phyloP scores from a whole-genome alignment of 176 grass and related monocot species.

The Oropetium thomaeum region DNA sequence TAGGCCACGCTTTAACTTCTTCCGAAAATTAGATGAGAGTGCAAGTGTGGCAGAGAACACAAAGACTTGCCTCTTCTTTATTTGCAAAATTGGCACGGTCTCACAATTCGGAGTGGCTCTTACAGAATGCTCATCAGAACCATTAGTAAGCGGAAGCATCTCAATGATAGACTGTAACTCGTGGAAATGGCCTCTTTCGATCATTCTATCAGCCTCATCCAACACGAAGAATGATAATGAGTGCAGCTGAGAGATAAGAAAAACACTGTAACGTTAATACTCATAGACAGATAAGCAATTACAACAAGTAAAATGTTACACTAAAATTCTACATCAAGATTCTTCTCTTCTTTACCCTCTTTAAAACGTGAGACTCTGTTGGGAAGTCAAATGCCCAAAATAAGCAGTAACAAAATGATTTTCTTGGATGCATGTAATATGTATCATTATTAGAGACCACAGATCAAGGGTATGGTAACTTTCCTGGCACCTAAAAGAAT shows the following conservation, averaged over 20 bases:
- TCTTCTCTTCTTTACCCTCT: not conserved
- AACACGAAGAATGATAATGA: constrained; percentile 87
- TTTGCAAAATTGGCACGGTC: constrained; percentile 51
- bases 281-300: not conserved
- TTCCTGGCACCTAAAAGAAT: not conserved
- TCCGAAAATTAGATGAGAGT: constrained; percentile 55
- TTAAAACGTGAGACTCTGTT: not conserved
- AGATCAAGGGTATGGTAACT: not conserved
- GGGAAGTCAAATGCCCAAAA: not conserved
- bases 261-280: constrained; percentile 11
- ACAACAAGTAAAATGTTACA: not conserved
- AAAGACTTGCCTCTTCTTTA: not conserved
- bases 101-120: constrained; percentile 34
- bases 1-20: constrained; percentile 71
- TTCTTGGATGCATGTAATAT: not conserved
- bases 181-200: constrained; percentile 42
- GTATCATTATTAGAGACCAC: not conserved
- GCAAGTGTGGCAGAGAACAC: not conserved
- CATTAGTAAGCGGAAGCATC: constrained; percentile 51
- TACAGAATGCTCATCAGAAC: constrained; percentile 29
- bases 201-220: constrained; percentile 96
- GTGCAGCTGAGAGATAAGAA: constrained; percentile 52
- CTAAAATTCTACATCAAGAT: not conserved
- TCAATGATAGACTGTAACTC: constrained; percentile 73
- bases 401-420: not conserved